Percentiles rank a stretch among this genome's conserved stretches.
These are phyloP conservation scores for Orychophragmus violaceus DNA, from an alignment of 345 rosid genomes.

Conservation along the genomic window DNA sequence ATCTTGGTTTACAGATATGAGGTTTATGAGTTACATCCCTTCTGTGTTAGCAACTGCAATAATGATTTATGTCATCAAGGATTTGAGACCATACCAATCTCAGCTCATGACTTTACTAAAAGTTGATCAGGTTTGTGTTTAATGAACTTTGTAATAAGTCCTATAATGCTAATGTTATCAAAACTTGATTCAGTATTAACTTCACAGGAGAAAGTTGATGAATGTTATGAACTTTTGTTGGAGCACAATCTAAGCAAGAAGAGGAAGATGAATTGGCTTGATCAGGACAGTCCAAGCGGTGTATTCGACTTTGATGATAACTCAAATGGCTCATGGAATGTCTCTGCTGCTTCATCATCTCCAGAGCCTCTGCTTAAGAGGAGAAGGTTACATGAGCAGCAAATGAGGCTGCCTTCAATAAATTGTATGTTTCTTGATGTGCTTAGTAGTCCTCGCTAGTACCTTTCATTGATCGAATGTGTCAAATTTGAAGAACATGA, in stretches of 20 bases:
- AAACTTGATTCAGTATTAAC: constrained; percentile 2
- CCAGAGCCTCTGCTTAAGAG: constrained; percentile 48
- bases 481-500: constrained; percentile 4
- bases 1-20: constrained; percentile 58
- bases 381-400: constrained; percentile 60
- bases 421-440: constrained; percentile 58
- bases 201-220: constrained; percentile 52
- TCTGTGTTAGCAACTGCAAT: constrained; percentile 71
- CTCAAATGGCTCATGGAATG: constrained; percentile 45
- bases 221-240: constrained; percentile 55
- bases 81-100: constrained; percentile 51
- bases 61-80: constrained; percentile 61
- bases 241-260: constrained; percentile 41
- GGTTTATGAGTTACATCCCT: constrained; percentile 52
- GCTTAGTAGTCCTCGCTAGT: constrained; percentile 62
- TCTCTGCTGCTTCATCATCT: constrained; percentile 41
- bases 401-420: constrained; percentile 54
- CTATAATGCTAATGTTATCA: neutral
- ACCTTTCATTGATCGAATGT: constrained; percentile 5
- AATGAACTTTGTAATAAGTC: neutral
- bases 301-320: constrained; percentile 54
- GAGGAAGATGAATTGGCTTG: constrained; percentile 38
- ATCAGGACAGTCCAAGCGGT: constrained; percentile 51
- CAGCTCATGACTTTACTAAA: constrained; percentile 55
- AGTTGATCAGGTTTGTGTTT: constrained; percentile 51